Conservation (phyloP, 1,284 basidiomycete genomes). For the Ustilago loliicola region DNA sequence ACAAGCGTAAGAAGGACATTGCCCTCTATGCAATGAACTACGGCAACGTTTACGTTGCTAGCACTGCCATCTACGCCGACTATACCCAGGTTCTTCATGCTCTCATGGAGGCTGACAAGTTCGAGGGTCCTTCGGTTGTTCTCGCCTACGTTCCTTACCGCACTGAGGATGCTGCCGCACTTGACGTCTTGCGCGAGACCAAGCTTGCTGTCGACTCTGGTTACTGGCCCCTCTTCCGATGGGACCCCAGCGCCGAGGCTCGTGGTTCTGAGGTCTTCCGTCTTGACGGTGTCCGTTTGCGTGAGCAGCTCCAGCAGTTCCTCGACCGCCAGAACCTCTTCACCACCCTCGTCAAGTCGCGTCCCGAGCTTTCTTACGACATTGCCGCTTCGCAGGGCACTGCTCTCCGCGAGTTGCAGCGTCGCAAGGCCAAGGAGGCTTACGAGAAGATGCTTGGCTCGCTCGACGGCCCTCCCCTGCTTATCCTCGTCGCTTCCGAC, state of each 20-base stretch:
- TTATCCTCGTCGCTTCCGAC: slow-evolving; percentile 92
- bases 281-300: slow-evolving; percentile 92
- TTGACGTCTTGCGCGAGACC: slow-evolving; percentile 93
- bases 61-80: slow-evolving; percentile 93
- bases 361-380: slow-evolving; percentile 84
- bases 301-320: slow-evolving; percentile 94
- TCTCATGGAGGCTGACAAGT: slow-evolving; percentile 89
- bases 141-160: slow-evolving; percentile 94
- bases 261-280: slow-evolving; percentile 85
- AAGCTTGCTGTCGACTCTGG: slow-evolving; percentile 96
- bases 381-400: slow-evolving; percentile 87
- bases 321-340: slow-evolving; percentile 96
- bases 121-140: slow-evolving; percentile 89
- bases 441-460: slow-evolving; percentile 87
- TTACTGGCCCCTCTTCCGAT: slow-evolving; percentile 98
- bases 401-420: slow-evolving; percentile 85
- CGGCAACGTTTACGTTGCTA: slow-evolving; percentile 95
- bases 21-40: slow-evolving; percentile 93
- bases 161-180: slow-evolving; percentile 78
- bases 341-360: slow-evolving; percentile 84
- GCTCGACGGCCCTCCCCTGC: slow-evolving; percentile 89
- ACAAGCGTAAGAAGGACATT: slow-evolving; percentile 70
- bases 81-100: slow-evolving; percentile 95
- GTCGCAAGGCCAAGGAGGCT: slow-evolving; percentile 84
- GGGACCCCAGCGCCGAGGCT: slow-evolving; percentile 85